Evolutionary conservation across 2,329 filamentous ascomycete genomes (phyloP).

Genomic region (Alternaria gaisen): DNA sequence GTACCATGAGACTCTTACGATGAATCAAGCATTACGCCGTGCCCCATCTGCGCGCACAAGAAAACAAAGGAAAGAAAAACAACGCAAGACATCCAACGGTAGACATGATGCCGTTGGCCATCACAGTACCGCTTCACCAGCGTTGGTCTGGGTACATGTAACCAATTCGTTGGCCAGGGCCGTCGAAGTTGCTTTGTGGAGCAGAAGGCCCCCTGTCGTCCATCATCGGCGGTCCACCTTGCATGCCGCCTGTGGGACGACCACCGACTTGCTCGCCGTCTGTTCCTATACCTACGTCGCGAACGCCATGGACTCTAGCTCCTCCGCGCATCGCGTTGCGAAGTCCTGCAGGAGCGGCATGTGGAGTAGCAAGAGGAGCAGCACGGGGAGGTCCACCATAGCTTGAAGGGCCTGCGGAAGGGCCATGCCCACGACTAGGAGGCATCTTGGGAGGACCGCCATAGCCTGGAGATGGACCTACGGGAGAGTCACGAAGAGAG

Average conservation of each 20-base stretch:
- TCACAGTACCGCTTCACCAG: neutral
- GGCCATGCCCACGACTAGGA: neutral
- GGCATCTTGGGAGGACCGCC: neutral
- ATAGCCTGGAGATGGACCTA: neutral
- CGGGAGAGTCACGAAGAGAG: neutral
- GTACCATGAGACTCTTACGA: neutral
- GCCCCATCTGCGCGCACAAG: neutral
- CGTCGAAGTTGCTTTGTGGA: neutral
- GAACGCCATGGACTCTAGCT: neutral
- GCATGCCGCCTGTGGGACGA: neutral
- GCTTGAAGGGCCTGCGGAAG: neutral
- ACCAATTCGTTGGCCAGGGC: neutral
- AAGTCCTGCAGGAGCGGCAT: neutral
- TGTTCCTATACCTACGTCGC: neutral
- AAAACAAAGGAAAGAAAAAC: conserved; percentile 1
- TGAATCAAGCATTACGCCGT: neutral
- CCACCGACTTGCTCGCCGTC: neutral
- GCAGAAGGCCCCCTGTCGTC: neutral
- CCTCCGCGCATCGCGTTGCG: conserved; percentile 4
- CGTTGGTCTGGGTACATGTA: neutral
- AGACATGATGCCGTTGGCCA: neutral
- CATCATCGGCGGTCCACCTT: neutral
- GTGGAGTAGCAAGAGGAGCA: neutral
- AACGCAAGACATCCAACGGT: neutral
- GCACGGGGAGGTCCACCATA: neutral